phyloP scores from a whole-genome alignment of 129 eudicot species.

The Flaveria robusta region DNA sequence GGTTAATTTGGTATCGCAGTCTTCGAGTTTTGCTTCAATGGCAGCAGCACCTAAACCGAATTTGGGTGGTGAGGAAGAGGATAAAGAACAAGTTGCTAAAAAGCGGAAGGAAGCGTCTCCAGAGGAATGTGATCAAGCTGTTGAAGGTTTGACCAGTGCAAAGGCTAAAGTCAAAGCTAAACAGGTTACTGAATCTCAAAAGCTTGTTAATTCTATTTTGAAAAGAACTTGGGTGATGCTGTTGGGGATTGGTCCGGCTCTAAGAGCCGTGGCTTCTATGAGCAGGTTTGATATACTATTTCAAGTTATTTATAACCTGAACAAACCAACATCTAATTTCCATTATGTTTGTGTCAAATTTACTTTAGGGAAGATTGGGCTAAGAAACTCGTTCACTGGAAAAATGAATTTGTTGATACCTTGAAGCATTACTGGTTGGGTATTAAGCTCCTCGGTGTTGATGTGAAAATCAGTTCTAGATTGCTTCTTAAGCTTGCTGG shows the following conservation, averaged over 20 bases:
- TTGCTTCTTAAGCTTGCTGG: slow-evolving; percentile 83
- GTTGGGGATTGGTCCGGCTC: slow-evolving; percentile 88
- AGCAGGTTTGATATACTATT: slow-evolving; percentile 55
- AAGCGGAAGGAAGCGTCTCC: slow-evolving; percentile 90
- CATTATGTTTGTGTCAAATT: slow-evolving; percentile 15
- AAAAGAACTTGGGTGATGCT: slow-evolving; percentile 68
- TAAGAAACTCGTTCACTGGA: slow-evolving; percentile 84
- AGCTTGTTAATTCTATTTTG: slow-evolving; percentile 46
- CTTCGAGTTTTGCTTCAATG: slow-evolving; percentile 47
- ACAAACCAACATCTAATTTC: not conserved
- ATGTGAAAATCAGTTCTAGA: slow-evolving; percentile 86
- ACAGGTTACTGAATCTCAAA: slow-evolving; percentile 59
- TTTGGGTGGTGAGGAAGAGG: slow-evolving; percentile 51
- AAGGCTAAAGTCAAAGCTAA: slow-evolving; percentile 70
- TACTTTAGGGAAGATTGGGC: slow-evolving; percentile 90
- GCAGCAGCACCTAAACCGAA: slow-evolving; percentile 71
- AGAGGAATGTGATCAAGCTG: slow-evolving; percentile 93
- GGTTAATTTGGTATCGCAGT: slow-evolving; percentile 37
- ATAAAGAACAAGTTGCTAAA: slow-evolving; percentile 57
- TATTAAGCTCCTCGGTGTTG: slow-evolving; percentile 85
- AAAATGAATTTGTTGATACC: slow-evolving; percentile 85
- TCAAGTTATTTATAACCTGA: not conserved
- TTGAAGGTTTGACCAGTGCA: slow-evolving; percentile 74
- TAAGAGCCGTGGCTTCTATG: slow-evolving; percentile 82
- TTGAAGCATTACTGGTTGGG: slow-evolving; percentile 98